Conservation (phyloP, 2,329 filamentous ascomycete genomes). For the Rosellinia necatrix region DNA sequence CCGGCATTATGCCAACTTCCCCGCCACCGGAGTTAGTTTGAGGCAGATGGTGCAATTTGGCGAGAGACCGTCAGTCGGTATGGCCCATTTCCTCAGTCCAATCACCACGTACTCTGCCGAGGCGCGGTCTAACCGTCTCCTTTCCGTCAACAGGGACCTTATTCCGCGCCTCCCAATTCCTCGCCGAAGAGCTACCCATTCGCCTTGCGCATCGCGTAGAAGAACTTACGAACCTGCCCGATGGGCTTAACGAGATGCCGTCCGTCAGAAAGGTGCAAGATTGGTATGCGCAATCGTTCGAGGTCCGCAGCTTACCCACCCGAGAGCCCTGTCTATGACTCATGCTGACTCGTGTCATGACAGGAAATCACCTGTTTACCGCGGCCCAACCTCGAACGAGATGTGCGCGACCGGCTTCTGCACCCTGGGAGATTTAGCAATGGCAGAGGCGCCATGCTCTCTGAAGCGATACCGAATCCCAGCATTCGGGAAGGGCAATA, state of each 20-base stretch:
- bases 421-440: constrained; percentile 58
- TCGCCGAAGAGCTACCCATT: constrained; percentile 97
- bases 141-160: constrained; percentile 60
- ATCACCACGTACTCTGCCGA: constrained; percentile 8
- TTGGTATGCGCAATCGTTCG: constrained; percentile 99
- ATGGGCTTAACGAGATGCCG: constrained; percentile 97
- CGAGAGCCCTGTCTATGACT: constrained; percentile 37
- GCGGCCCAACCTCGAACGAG: constrained; percentile 74
- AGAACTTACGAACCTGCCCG: constrained; percentile 87
- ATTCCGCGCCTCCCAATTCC: constrained; percentile 96
- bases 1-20: constrained; percentile 95
- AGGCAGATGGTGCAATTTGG: constrained; percentile 99
- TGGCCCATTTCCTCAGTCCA: constrained; percentile 37
- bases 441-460: constrained; percentile 69
- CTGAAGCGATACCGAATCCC: constrained; percentile 86
- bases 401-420: constrained; percentile 80
- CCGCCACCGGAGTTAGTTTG: constrained; percentile 92
- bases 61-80: constrained; percentile 88
- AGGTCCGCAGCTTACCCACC: constrained; percentile 59
- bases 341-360: constrained; percentile 38
- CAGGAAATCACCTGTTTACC: constrained; percentile 91
- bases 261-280: constrained; percentile 94
- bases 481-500: constrained; percentile 87
- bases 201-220: constrained; percentile 94
- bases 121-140: constrained; percentile 22